These are phyloP conservation scores for Leucosporidium creatinivorum DNA, from an alignment of 768 basidiomycete genomes.

Conservation along the genomic window DNA sequence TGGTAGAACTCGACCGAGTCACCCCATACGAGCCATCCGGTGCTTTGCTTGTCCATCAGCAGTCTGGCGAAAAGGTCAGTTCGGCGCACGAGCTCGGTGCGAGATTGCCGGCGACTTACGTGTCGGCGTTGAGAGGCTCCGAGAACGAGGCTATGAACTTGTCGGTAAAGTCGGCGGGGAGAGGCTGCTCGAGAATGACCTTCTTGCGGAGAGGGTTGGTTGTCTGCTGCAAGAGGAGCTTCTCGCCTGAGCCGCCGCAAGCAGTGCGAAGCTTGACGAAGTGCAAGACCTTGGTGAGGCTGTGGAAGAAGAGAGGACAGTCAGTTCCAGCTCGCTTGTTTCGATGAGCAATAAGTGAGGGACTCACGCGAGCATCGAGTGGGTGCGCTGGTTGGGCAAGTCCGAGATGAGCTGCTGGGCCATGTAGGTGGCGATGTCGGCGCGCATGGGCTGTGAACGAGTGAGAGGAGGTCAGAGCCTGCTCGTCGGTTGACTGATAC, in stretches of 20 bases:
- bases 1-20: slow-evolving; percentile 38
- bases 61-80: slow-evolving; percentile 7
- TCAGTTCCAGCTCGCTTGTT: neutral
- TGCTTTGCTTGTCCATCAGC: slow-evolving; percentile 40
- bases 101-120: slow-evolving; percentile 1
- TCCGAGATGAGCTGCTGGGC: slow-evolving; percentile 33
- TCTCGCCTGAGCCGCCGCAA: slow-evolving; percentile 49
- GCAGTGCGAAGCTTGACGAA: slow-evolving; percentile 75
- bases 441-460: slow-evolving; percentile 19
- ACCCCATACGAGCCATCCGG: slow-evolving; percentile 46
- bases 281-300: slow-evolving; percentile 66
- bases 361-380: slow-evolving; percentile 22
- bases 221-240: slow-evolving; percentile 56
- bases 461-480: neutral
- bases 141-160: slow-evolving; percentile 55
- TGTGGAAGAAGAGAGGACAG: slow-evolving; percentile 57
- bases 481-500: too few species aligned
- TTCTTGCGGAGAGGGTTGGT: slow-evolving; percentile 58
- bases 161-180: slow-evolving; percentile 47
- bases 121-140: slow-evolving; percentile 44
- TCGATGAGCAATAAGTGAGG: neutral
- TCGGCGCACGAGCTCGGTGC: neutral
- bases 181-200: slow-evolving; percentile 45
- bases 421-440: slow-evolving; percentile 29
- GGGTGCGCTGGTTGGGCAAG: slow-evolving; percentile 31